Evolutionary conservation across 495 filamentous ascomycete genomes (phyloP), one percentile per base, ranked within the genome.

Genomic region (Penicillium mononematosum): DNA sequence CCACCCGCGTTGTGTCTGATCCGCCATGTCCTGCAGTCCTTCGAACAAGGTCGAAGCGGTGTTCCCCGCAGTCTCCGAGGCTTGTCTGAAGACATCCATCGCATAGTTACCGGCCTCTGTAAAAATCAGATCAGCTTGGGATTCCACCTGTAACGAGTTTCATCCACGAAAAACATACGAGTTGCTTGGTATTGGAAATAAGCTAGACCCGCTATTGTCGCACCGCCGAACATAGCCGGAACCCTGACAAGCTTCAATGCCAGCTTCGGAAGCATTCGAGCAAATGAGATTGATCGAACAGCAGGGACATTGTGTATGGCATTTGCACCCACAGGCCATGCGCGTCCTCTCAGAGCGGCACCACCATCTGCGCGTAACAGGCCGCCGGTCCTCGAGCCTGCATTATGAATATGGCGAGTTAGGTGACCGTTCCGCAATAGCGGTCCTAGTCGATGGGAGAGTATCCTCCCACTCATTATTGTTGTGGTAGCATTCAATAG

Each of bases 131-230:
- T 75, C 62, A 78, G 73, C 55, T 45, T 50, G 27, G 48, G 42
- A 38, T 27, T 45, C 16, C 19, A 58, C 42, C 22, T 39, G 19
- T 6, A 39, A 16, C 19, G 39, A 45, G 46, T 14, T 3, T 12
- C 43, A 50, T 29, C 56, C 47, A 51, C 17, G 34, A 42, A 12
- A 53, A 14, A 79, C 90, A 67, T 82, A 95, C 90, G 89, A 49
- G 87, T 86, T 58, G 94, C 93, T 75, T 98, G 95, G 70, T 98
- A 97, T 70, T 99, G 94, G 32, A 99, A 65, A 80, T 96, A 99
- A 42, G 90, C 90, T 31, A 94, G 67, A 5, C 90, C 89, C 7
- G 89, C 91, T 68, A 99, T 81, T 73, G 88, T 89, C 43, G 89
- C 86, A 42, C 89, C 91, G 34, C 92, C 94, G 68, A 96, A 91